Evolutionary conservation across 768 basidiomycete species (phyloP), one percentile per base, ranked within the genome.

Genomic region (Rhodotorula toruloides): DNA sequence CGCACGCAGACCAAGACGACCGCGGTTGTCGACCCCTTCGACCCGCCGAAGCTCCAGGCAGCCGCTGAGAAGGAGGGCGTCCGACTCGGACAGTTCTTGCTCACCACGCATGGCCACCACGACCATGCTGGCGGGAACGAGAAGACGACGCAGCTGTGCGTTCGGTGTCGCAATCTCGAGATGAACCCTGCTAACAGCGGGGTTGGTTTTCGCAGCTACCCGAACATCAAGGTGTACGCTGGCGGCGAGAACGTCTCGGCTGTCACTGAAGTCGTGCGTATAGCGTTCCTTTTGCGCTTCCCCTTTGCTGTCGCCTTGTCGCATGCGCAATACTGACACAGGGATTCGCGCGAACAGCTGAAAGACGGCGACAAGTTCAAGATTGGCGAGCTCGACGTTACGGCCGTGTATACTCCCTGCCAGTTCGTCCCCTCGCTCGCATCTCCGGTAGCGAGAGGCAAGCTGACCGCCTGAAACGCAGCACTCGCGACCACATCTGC

Each of bases 401-500:
- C 67, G 17, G 72, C 74, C 17, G 37, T 72, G 19, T 61, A 60
- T 55, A 75, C 73, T 12, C 73, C 74, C 0, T 74, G 64, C 61
- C 66, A 67, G 66, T 67, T 14, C 53, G 61, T 40, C 22, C 6
- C 36, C 22, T 29, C 34, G 3, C 29, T 43, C 39, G 25, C 48
- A 9, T n/a, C 22, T 53, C 19, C 47, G 19, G 27, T 10, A 14
- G 31, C 13, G 31, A n/a, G 25, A 29, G 36, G 40, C 39, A 90
- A 88, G 77, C 79, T 91, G 31, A 86, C 89, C 32, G 25, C 10
- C 40, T 6, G 4, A 32, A 3, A 56, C 57, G 91, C 78, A 94
- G 97, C 77, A 98, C 94, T 6, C 89, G 89, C 76, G 94, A 97
- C 78, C 96, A 93, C 22, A 93, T 94, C 73, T 96, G 89, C 81